phyloP scores from a whole-genome alignment of 305 asterid genomes.

The Fraxinus xanthoxyloides region DNA sequence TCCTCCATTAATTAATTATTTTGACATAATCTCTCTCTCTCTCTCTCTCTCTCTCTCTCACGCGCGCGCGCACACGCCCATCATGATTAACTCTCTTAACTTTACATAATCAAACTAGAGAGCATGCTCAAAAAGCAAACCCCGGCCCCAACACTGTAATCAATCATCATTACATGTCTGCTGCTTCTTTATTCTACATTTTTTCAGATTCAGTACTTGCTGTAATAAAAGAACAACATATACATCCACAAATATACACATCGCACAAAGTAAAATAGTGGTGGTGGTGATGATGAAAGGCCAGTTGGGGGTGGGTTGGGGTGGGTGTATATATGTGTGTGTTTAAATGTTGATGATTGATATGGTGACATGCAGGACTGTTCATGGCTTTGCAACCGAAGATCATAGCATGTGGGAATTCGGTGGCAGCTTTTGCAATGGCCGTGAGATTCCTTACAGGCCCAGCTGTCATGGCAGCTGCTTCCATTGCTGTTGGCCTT shows the following conservation, averaged over 20 bases:
- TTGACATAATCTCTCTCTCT: background rate
- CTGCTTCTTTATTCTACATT: background rate
- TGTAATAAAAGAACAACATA: background rate
- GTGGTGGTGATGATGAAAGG: background rate
- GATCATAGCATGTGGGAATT: constrained; percentile 63
- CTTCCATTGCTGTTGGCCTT: constrained; percentile 57
- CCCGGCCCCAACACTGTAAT: constrained; percentile 13
- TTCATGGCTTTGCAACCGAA: constrained; percentile 62
- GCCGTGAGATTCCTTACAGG: constrained; percentile 62
- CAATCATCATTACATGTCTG: constrained; percentile 33
- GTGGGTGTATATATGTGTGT: background rate
- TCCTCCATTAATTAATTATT: background rate
- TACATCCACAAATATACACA: background rate
- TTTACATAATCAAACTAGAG: constrained; percentile 18
- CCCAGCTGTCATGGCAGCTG: constrained; percentile 65
- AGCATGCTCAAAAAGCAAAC: constrained; percentile 32
- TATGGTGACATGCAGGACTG: constrained; percentile 35
- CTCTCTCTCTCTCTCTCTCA: background rate
- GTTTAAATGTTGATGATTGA: constrained; percentile 9
- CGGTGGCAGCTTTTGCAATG: constrained; percentile 47
- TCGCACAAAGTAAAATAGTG: background rate
- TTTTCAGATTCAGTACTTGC: background rate
- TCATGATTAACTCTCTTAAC: constrained; percentile 13
- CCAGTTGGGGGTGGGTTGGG: background rate
- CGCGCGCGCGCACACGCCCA: background rate